Evolutionary conservation across 352 stramenopile genomes (phyloP).

Genomic region (Phytophthora hibernalis): DNA sequence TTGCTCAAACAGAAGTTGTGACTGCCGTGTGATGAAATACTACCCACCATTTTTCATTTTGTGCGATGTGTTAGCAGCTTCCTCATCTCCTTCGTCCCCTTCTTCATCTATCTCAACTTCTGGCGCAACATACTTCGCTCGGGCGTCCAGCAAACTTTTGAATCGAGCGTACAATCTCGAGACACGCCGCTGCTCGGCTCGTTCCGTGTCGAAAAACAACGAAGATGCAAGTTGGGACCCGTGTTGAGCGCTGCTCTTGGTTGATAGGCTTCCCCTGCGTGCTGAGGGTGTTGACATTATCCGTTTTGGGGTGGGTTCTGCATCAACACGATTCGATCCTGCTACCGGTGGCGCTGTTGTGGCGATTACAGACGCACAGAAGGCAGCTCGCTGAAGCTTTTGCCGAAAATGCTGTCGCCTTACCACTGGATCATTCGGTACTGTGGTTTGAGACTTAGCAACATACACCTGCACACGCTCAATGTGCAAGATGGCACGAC

Average conservation of each 20-base stretch:
- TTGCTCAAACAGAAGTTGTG: conserved; percentile 19
- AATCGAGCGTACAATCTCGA: conserved; percentile 75
- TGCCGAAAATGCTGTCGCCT: conserved; percentile 33
- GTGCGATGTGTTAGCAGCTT: not conserved
- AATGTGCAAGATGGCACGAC: conserved; percentile 59
- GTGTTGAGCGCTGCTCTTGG: not conserved
- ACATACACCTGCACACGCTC: conserved; percentile 67
- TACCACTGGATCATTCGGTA: conserved; percentile 23
- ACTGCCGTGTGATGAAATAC: not conserved
- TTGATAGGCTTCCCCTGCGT: conserved; percentile 2
- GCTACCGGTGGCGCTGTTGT: conserved; percentile 12
- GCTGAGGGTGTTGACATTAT: conserved; percentile 7
- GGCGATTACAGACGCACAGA: conserved; percentile 60
- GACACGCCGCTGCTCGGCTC: conserved; percentile 59
- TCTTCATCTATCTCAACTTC: conserved; percentile 21
- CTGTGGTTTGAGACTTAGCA: conserved; percentile 25
- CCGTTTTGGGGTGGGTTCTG: conserved; percentile 7
- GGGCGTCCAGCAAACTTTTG: conserved; percentile 60
- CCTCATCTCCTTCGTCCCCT: not conserved
- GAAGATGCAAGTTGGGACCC: conserved; percentile 20
- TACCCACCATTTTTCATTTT: not conserved
- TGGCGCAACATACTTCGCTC: conserved; percentile 44
- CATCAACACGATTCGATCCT: not conserved
- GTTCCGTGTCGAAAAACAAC: conserved; percentile 52
- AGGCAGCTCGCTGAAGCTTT: conserved; percentile 62